A percentile compares a stretch with the other conserved stretches of the same genome.
Evolutionary conservation across 2,329 filamentous ascomycete genomes (phyloP).

Genomic region (Nothophoma quercina): DNA sequence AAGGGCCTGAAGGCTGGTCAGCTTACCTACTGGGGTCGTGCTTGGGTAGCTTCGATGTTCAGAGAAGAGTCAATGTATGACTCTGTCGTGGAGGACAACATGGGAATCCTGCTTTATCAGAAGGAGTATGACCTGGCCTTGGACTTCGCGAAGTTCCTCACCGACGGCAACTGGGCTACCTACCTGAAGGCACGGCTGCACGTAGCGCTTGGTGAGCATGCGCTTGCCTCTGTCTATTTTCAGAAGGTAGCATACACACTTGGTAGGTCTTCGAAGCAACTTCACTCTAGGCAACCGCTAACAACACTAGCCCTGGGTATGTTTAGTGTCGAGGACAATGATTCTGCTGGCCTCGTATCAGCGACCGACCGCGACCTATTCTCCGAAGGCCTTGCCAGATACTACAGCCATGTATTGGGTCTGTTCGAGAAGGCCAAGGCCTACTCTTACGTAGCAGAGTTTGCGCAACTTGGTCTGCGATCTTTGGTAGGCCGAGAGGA

Average conservation of each 20-base stretch:
- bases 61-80: slow-evolving; percentile 45
- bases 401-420: slow-evolving; percentile 84
- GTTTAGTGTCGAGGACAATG: slow-evolving; percentile 47
- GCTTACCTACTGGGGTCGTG: slow-evolving; percentile 57
- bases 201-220: slow-evolving; percentile 76
- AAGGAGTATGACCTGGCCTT: slow-evolving; percentile 60
- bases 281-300: slow-evolving; percentile 15
- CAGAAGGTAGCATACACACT: slow-evolving; percentile 83
- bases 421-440: slow-evolving; percentile 81
- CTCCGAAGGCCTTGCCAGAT: slow-evolving; percentile 78
- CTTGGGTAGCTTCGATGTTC: slow-evolving; percentile 53
- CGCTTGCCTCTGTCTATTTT: slow-evolving; percentile 77
- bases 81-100: slow-evolving; percentile 50
- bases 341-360: slow-evolving; percentile 68
- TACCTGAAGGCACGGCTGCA: slow-evolving; percentile 87
- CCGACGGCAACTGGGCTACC: slow-evolving; percentile 64
- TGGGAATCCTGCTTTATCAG: slow-evolving; percentile 54
- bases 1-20: slow-evolving; percentile 33
- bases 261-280: slow-evolving; percentile 62
- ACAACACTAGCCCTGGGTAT: slow-evolving; percentile 40
- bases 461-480: slow-evolving; percentile 73
- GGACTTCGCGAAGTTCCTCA: slow-evolving; percentile 72
- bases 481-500: slow-evolving; percentile 38
- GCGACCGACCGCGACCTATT: slow-evolving; percentile 74
- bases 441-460: slow-evolving; percentile 83